Base-by-base conservation (phyloP, 83 land plant species). In the Thuja plicata region DNA sequence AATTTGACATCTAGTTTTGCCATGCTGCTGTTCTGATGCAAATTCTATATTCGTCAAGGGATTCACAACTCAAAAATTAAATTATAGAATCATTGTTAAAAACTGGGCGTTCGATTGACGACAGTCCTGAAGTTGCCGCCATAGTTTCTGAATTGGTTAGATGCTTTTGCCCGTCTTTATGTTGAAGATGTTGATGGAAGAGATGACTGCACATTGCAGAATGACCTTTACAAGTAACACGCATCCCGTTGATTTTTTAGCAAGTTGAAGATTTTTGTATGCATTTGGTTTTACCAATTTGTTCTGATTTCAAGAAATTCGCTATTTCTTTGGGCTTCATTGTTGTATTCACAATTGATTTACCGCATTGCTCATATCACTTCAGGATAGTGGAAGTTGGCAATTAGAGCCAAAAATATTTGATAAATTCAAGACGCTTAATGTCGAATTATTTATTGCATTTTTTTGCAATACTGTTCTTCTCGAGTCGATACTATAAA, bases 141-240 rank as follows among this genome's bases (percentile, higher is more conserved):
- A 46, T 83, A 46, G 34, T 83, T 83, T 83, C 54, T 83, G 55
- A 83, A 45, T 83, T n/a, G 43, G 35, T 54, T 35, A 83, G 55
- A 27, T 83, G 54, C 6, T 43, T 46, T 48, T 24, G 32, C 30
- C 52, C 46, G 45, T 46, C 85, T 27, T 81, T 45, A 46, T 48
- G 32, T 27, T n/a, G 46, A 48, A 45, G 27, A 24, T 82, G 54
- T 13, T n/a, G 50, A 82, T 82, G 30, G 34, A n/a, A 27, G 85
- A 82, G 85, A 27, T 46, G 30, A 16, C 85, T 82, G 85, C 85
- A 46, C 30, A 82, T 82, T 82, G 54, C 85, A 82, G 85, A 27
- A 43, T 82, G 85, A n/a, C 15, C 54, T 45, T 43, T 82, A 43
- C 85, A 43, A 82, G 52, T n/a, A 27, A n/a, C n/a, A 48, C 16